Percentiles rank a stretch among this genome's conserved stretches.
These are phyloP conservation scores for Boechera divaricarpa DNA, from an alignment of 345 rosid genomes.

Conservation along the genomic window DNA sequence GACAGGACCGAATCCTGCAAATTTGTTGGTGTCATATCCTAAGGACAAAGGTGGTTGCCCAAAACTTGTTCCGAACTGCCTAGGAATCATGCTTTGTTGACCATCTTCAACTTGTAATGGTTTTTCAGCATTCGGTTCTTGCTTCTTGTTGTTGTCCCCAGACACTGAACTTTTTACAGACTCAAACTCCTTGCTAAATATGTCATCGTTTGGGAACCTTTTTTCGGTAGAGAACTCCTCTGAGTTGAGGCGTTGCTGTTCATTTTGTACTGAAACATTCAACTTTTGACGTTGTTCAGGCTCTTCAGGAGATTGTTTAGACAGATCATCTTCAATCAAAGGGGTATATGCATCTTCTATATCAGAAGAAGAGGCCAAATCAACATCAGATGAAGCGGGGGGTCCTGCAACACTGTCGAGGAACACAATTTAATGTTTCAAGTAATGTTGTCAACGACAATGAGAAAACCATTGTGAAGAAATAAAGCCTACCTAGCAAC, in stretches of 20 bases:
- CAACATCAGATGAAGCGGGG: slow-evolving; percentile 47
- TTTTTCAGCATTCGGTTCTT: slow-evolving; percentile 42
- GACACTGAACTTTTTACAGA: slow-evolving; percentile 41
- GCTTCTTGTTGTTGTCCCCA: slow-evolving; percentile 45
- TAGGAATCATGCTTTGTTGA: slow-evolving; percentile 45
- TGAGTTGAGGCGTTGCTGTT: slow-evolving; percentile 40
- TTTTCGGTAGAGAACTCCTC: slow-evolving; percentile 41
- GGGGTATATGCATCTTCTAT: slow-evolving; percentile 55
- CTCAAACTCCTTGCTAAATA: slow-evolving; percentile 36
- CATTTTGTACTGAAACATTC: slow-evolving; percentile 44
- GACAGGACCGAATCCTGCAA: slow-evolving; percentile 45
- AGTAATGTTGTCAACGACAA: slow-evolving; percentile 19
- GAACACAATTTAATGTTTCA: slow-evolving; percentile 42
- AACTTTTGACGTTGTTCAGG: slow-evolving; percentile 41
- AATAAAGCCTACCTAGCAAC: slow-evolving; percentile 69
- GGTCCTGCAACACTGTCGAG: slow-evolving; percentile 56
- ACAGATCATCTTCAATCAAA: slow-evolving; percentile 38
- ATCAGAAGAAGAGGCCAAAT: slow-evolving; percentile 54
- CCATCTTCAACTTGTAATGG: slow-evolving; percentile 43
- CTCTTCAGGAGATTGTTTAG: slow-evolving; percentile 47
- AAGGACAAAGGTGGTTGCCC: slow-evolving; percentile 51
- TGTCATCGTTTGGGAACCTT: slow-evolving; percentile 24
- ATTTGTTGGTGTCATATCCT: slow-evolving; percentile 49
- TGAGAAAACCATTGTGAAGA: slow-evolving; percentile 28
- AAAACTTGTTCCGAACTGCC: slow-evolving; percentile 47